Percentiles rank a stretch among this genome's conserved stretches.
phyloP scores from a whole-genome alignment of 2,329 filamentous ascomycete genomes.

The Penicillium sp. region DNA sequence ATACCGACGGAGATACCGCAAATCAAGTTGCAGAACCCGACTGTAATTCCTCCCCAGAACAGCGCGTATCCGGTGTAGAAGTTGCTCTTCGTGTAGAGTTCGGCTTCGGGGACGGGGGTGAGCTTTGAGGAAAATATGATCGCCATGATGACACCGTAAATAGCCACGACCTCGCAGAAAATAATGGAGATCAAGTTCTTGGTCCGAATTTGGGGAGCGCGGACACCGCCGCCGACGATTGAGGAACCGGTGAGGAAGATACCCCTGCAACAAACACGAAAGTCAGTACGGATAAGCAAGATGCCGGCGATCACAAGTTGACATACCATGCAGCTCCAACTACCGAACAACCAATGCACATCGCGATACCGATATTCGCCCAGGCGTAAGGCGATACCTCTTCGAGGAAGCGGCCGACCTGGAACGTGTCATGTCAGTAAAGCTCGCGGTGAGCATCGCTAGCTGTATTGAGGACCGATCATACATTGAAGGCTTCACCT shows the following conservation, averaged over 20 bases:
- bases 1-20: conserved; percentile 97
- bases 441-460: not conserved
- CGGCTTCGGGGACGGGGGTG: conserved; percentile 61
- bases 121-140: conserved; percentile 96
- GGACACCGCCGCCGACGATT: conserved; percentile 94
- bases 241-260: conserved; percentile 98
- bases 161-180: conserved; percentile 99
- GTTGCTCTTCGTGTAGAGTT: conserved; percentile 70
- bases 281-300: not conserved
- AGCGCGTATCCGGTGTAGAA: conserved; percentile 94
- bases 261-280: conserved; percentile 62
- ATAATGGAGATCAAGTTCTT: conserved; percentile 99
- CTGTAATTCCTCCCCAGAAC: conserved; percentile 93
- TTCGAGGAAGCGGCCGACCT: conserved; percentile 93
- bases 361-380: conserved; percentile 83
- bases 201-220: conserved; percentile 93
- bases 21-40: conserved; percentile 92
- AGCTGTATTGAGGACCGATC: conserved; percentile 27
- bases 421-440: conserved; percentile 24
- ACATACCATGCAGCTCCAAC: conserved; percentile 92
- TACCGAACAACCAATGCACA: conserved; percentile 94
- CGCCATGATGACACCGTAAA: conserved; percentile 99
- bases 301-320: not conserved
- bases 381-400: conserved; percentile 91
- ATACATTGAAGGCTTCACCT: conserved; percentile 92